Evolutionary conservation across 208 protist genomes (phyloP), one percentile per base, ranked within the genome.

Genomic region (Tetramitus jugosus): DNA sequence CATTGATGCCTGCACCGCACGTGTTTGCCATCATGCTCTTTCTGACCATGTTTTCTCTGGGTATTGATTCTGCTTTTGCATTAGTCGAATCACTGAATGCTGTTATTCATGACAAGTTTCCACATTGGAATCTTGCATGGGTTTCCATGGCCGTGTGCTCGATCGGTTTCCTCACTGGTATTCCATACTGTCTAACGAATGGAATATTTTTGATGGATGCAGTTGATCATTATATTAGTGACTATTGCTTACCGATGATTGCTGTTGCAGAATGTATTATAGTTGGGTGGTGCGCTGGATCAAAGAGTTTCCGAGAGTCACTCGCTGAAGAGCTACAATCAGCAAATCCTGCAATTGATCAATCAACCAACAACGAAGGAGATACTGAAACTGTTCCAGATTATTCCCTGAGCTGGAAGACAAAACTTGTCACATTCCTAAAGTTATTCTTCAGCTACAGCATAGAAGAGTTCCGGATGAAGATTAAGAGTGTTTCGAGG

Each of bases 121-220:
- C 39, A 37, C 46, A 74, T 8, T 0, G 46, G 0, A 29, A 29
- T 39, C 23, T 53, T 3, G 14, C 20, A 39, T 29, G 17, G 26
- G 39, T 74, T 39, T n/a, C 67, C 37, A 14, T 53, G 26, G 29
- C 10, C 6, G 37, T 31, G 0, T 74, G 67, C 39, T 6, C 37
- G 33, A 2, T 53, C 0, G 40, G 67, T 17, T 74, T 74, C 37
- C 0, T 74, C 7, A 20, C 23, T 39, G 67, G 67, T 37, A 53
- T 74, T 39, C 67, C 67, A 35, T 74, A 53, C 26, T 39, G n/a
- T 39, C 37, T 74, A 35, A 17, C 35, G 3, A 74, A 74, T 74
- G 67, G 67, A 10, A 53, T 39, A 39, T 74, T 53, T 53, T 74
- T 74, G n/a, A 53, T 74, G 67, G 67, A 74, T 35, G 37, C 53